Percentiles rank a stretch among this genome's conserved stretches.
Conservation (phyloP, 345 rosid genomes). For the Euphorbia pulcherrima region DNA sequence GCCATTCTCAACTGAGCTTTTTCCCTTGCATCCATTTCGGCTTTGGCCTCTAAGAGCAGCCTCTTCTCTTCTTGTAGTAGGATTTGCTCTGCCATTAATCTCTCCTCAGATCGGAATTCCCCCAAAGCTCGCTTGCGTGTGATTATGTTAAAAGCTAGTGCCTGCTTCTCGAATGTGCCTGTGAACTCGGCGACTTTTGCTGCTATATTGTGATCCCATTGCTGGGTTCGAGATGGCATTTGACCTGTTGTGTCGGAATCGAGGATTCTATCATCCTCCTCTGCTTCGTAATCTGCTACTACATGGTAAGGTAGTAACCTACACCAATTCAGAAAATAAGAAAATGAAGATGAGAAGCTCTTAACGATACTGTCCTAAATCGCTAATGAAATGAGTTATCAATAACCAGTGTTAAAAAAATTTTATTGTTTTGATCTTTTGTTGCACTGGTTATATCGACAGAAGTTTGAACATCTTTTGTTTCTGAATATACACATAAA, state of each 20-base stretch:
- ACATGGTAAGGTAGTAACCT: conserved; percentile 91
- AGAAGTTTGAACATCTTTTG: background rate
- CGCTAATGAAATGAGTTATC: background rate
- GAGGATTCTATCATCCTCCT: conserved; percentile 84
- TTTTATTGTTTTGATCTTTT: no score
- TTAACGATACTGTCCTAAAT: background rate
- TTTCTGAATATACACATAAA: background rate
- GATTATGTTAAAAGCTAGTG: conserved; percentile 67
- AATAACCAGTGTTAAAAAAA: background rate
- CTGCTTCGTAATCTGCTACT: conserved; percentile 93
- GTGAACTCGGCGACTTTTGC: conserved; percentile 83
- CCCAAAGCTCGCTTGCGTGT: conserved; percentile 58
- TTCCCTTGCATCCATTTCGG: conserved; percentile 69
- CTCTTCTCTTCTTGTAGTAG: conserved; percentile 71
- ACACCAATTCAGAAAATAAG: conserved; percentile 18
- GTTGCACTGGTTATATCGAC: no score
- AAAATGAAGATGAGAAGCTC: conserved; percentile 15
- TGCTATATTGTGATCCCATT: conserved; percentile 85
- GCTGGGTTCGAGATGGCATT: conserved; percentile 75
- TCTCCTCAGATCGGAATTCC: conserved; percentile 75
- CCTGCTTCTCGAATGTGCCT: conserved; percentile 83
- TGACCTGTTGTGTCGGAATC: conserved; percentile 78
- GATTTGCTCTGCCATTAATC: conserved; percentile 70
- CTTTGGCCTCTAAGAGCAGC: conserved; percentile 48
- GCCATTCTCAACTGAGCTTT: conserved; percentile 72